Conservation (phyloP, 495 filamentous ascomycete genomes). For the Neurospora sp. region DNA sequence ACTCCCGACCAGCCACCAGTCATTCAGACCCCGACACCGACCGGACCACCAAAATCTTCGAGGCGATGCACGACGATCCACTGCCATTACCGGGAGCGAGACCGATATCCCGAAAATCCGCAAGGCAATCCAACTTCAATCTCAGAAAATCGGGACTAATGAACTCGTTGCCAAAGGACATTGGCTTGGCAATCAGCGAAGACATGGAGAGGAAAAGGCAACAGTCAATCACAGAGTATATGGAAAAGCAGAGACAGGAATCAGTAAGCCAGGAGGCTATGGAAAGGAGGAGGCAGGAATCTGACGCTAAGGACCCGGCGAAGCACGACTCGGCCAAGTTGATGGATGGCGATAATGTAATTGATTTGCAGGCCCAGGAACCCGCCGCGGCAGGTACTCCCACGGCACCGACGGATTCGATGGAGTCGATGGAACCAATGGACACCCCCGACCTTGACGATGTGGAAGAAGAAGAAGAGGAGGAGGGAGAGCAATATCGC, state of each 20-base stretch:
- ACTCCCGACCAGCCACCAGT: slow-evolving; percentile 18
- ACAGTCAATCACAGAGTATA: neutral
- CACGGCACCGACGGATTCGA: neutral
- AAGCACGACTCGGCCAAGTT: slow-evolving; percentile 26
- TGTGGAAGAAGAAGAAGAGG: neutral
- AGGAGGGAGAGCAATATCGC: neutral
- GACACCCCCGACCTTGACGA: neutral
- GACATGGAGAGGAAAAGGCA: slow-evolving; percentile 8
- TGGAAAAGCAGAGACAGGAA: slow-evolving; percentile 6
- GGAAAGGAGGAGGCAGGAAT: slow-evolving; percentile 3
- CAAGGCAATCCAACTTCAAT: slow-evolving; percentile 30
- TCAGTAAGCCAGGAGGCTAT: slow-evolving; percentile 1
- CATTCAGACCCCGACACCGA: slow-evolving; percentile 18
- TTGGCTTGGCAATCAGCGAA: slow-evolving; percentile 18
- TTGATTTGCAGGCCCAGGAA: neutral
- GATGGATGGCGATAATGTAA: slow-evolving; percentile 15
- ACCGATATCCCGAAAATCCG: slow-evolving; percentile 12
- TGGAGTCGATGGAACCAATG: neutral
- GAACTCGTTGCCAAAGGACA: slow-evolving; percentile 23
- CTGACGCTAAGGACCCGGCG: slow-evolving; percentile 5
- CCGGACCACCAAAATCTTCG: slow-evolving; percentile 27
- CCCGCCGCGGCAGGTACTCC: neutral
- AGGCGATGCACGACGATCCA: slow-evolving; percentile 32
- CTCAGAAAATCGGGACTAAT: slow-evolving; percentile 24
- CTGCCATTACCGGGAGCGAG: slow-evolving; percentile 19